These are phyloP conservation scores for Cyclostephanos tholiformis DNA, from an alignment of 108 stramenopile species.

Conservation along the genomic window DNA sequence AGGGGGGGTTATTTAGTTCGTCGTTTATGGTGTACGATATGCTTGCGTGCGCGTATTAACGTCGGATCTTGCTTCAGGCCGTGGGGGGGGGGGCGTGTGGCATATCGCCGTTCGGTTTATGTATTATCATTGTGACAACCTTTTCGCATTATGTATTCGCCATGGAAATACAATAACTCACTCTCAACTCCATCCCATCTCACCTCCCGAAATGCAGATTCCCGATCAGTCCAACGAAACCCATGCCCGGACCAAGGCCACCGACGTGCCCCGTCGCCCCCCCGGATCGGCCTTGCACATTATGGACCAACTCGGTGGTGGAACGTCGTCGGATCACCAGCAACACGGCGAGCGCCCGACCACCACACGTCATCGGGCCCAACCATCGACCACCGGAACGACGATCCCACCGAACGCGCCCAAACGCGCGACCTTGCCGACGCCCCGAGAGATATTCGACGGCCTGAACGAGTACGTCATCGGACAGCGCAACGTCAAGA, in stretches of 20 bases:
- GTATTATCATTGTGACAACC: no score
- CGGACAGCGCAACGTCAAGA: constrained; percentile 94
- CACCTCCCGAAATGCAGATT: constrained; percentile 21
- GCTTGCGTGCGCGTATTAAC: background rate
- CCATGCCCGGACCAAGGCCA: constrained; percentile 8
- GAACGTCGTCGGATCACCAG: constrained; percentile 23
- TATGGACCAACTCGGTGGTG: background rate
- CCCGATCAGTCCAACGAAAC: constrained; percentile 27
- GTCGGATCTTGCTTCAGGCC: background rate
- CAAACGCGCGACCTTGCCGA: constrained; percentile 58
- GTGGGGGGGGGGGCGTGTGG: no score
- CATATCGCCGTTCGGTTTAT: no score
- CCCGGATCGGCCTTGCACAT: background rate
- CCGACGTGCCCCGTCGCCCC: constrained; percentile 22
- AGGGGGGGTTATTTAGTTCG: background rate
- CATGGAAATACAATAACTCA: no score
- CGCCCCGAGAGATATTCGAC: constrained; percentile 80
- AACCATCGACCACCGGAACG: background rate
- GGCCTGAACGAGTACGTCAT: constrained; percentile 95
- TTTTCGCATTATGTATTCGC: no score
- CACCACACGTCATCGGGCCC: constrained; percentile 50
- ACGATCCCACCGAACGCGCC: constrained; percentile 4
- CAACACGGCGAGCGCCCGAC: constrained; percentile 10
- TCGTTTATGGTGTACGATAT: background rate
- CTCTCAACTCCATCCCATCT: no score